Evolutionary conservation across 2,329 filamentous ascomycete genomes (phyloP), one percentile per base, ranked within the genome.

Genomic region (Phyllosticta ampelicida): DNA sequence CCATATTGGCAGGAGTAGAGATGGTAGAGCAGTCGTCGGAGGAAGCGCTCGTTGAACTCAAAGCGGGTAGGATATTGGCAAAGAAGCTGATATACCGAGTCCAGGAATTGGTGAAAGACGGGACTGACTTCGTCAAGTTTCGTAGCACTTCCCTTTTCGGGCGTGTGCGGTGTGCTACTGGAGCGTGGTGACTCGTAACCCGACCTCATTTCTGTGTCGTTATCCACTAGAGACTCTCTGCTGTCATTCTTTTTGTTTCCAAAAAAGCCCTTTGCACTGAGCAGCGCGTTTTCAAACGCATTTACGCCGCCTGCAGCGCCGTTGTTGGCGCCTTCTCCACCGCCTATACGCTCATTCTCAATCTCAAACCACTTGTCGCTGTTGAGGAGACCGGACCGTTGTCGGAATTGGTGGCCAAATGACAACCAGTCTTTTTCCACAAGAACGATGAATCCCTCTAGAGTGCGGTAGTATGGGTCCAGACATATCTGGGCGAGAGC

Each of bases 351-450:
- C 71, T 97, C 92, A 65, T 87, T 91, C 69, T 96, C 89, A 23
- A 89, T 82, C 18, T 83, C 79, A 68, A 99, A 99, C 90, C 91
- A 97, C 67, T 95, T 95, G 63, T 97, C 92, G 63, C 89, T 89
- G 67, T 85, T 90, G 58, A 97, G 75, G 65, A 88, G 87, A 2
- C 94, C 94, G 13, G 89, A 89, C n/a, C 94, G 85, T 66, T 96
- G 84, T 57, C 90, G 85, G 73, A 99, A 99, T 86, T 96, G 96
- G 73, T 99, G 92, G 1, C 94, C 94, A 74, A 96, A 99, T 0
- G 92, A 94, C 11, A 99, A 75, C 89, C 94, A 99, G 68, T 99
- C 94, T 71, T 99, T 99, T 72, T 99, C 94, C 2, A 99, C 81
- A 6, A 99, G 77, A 2, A 95, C 85, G 65, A 97, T 91, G 71